A percentile compares a stretch with the other conserved stretches of the same genome.
These are phyloP conservation scores for Fraxinus latifolia DNA, from an alignment of 305 asterid genomes.

Conservation along the genomic window DNA sequence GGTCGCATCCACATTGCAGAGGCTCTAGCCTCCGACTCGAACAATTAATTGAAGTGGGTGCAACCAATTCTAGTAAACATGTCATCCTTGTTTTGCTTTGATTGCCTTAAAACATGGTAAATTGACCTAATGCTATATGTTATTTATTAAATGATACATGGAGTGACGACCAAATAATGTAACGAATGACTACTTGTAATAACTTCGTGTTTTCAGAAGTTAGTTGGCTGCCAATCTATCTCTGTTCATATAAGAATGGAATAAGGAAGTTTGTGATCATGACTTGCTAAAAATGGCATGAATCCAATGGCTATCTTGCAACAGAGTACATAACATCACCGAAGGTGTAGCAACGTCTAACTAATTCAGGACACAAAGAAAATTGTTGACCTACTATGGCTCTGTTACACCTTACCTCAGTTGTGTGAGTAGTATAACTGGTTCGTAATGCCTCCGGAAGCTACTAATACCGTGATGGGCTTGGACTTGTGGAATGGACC, in stretches of 20 bases:
- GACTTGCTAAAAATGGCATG: constrained; percentile 53
- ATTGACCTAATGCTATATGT: neutral
- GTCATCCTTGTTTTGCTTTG: neutral
- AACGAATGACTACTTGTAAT: neutral
- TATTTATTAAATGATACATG: neutral
- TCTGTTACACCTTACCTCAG: neutral
- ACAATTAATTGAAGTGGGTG: neutral
- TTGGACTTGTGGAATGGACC: neutral
- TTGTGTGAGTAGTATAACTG: neutral
- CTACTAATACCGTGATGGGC: neutral
- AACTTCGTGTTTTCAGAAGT: neutral
- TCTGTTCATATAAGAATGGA: neutral
- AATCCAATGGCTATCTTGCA: constrained; percentile 62
- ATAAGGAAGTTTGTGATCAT: constrained; percentile 21
- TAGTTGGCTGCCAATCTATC: constrained; percentile 8
- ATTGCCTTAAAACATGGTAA: neutral
- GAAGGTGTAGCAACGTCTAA: neutral
- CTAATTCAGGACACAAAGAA: neutral
- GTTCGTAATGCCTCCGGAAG: neutral
- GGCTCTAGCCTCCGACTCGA: neutral
- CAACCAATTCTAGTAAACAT: neutral
- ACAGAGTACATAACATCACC: constrained; percentile 7
- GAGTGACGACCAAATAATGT: neutral
- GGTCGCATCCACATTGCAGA: neutral
- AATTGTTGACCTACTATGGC: neutral